Conservation (phyloP, 306 rosid species). For the Rosa lucieae region DNA sequence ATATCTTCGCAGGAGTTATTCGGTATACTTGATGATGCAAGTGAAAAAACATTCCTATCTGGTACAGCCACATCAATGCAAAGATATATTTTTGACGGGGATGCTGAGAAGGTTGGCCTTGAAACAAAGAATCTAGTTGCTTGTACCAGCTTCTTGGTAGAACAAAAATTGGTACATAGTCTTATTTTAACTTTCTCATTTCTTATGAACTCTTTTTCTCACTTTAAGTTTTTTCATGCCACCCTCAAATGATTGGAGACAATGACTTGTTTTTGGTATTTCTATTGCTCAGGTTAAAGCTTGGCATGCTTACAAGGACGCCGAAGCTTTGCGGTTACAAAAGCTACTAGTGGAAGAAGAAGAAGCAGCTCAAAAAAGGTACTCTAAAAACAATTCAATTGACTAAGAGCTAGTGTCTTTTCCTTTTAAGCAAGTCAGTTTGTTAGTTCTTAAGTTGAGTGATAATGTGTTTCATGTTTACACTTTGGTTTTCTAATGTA, state of each 20-base stretch:
- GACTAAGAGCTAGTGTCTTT: background rate
- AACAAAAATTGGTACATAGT: conserved; percentile 68
- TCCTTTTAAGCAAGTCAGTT: background rate
- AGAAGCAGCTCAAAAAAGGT: conserved; percentile 90
- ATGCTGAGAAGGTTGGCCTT: conserved; percentile 70
- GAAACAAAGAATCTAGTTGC: conserved; percentile 77
- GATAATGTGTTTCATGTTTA: background rate
- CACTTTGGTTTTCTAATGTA: background rate
- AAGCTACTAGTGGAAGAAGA: conserved; percentile 86
- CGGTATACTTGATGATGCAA: conserved; percentile 71
- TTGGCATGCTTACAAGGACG: conserved; percentile 84
- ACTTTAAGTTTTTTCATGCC: background rate
- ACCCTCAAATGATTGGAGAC: background rate
- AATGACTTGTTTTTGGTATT: background rate
- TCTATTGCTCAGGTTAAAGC: conserved; percentile 56
- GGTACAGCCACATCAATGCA: conserved; percentile 70
- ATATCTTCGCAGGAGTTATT: conserved; percentile 66
- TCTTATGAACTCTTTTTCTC: background rate
- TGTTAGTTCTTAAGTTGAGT: background rate
- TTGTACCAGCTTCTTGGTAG: conserved; percentile 78
- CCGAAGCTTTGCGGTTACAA: conserved; percentile 80
- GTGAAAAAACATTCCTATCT: conserved; percentile 74
- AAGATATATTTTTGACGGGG: conserved; percentile 69
- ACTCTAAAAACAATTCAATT: conserved; percentile 2
- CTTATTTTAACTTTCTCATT: conserved; percentile 13